Evolutionary conservation across 176 grass and related monocot species (phyloP).

Genomic region (Zizania latifolia): DNA sequence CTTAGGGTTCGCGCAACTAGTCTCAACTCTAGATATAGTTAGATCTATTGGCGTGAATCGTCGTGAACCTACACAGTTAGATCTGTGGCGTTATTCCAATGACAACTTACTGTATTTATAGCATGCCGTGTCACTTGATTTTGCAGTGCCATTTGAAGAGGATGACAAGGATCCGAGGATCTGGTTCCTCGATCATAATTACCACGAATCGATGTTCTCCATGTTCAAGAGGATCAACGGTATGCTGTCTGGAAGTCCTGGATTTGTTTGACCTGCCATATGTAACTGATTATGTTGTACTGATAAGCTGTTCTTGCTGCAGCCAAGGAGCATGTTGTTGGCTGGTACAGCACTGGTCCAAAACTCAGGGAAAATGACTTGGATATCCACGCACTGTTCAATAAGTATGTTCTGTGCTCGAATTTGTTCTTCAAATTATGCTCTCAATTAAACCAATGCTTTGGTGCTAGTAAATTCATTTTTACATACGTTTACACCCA

Average conservation of each 20-base stretch:
- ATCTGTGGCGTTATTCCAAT: slow-evolving; percentile 14
- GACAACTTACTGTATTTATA: background rate
- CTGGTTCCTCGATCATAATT: slow-evolving; percentile 98
- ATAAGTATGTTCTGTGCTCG: slow-evolving; percentile 54
- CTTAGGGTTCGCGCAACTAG: background rate
- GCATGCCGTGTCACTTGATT: background rate
- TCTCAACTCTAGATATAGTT: background rate
- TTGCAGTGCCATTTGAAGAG: slow-evolving; percentile 90
- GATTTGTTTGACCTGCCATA: background rate
- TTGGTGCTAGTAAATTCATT: background rate
- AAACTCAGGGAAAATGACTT: slow-evolving; percentile 94
- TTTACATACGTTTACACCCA: background rate
- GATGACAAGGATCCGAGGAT: slow-evolving; percentile 95
- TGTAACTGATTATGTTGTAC: background rate
- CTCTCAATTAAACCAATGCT: background rate
- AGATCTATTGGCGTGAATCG: slow-evolving; percentile 18
- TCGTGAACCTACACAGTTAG: background rate
- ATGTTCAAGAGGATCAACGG: slow-evolving; percentile 99
- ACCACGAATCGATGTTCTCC: slow-evolving; percentile 90
- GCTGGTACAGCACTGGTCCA: slow-evolving; percentile 99
- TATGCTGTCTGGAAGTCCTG: slow-evolving; percentile 23
- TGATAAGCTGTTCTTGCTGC: slow-evolving; percentile 14
- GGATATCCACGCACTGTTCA: slow-evolving; percentile 85
- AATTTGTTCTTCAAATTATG: background rate
- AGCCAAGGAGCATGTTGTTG: slow-evolving; percentile 99